These are phyloP conservation scores for Penicillium pancosmium DNA, from an alignment of 495 filamentous ascomycete species.

Conservation along the genomic window DNA sequence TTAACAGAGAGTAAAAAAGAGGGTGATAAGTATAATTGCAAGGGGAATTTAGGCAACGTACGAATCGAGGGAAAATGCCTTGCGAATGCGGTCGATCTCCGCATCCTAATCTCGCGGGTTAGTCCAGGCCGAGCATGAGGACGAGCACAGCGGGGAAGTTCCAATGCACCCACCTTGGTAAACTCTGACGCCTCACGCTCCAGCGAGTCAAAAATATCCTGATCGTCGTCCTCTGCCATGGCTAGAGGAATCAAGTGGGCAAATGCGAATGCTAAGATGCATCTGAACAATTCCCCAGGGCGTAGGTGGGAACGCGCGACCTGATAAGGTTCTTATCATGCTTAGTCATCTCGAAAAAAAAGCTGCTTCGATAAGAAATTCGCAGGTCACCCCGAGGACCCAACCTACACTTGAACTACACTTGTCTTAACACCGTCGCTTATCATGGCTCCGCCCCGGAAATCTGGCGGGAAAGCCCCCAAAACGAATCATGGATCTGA, in stretches of 20 bases:
- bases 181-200: conserved; percentile 90
- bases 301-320: no score
- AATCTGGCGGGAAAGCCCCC: conserved; percentile 27
- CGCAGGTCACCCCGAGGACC: conserved; percentile 10
- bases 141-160: neutral
- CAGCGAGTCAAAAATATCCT: conserved; percentile 80
- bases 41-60: conserved; percentile 42
- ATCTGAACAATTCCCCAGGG: no score
- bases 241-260: neutral
- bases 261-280: no score
- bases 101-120: conserved; percentile 65
- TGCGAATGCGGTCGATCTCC: conserved; percentile 92
- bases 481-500: conserved; percentile 30
- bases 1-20: neutral
- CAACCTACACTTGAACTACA: neutral
- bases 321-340: conserved; percentile 37
- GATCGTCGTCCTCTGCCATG: conserved; percentile 59
- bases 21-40: neutral
- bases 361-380: conserved; percentile 29
- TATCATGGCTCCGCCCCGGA: conserved; percentile 37
- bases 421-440: conserved; percentile 10
- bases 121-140: neutral
- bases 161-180: conserved; percentile 63
- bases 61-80: conserved; percentile 89
- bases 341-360: conserved; percentile 42